These are phyloP conservation scores for Ogataea chonburiensis DNA, from an alignment of 805 yeast species.

Conservation along the genomic window DNA sequence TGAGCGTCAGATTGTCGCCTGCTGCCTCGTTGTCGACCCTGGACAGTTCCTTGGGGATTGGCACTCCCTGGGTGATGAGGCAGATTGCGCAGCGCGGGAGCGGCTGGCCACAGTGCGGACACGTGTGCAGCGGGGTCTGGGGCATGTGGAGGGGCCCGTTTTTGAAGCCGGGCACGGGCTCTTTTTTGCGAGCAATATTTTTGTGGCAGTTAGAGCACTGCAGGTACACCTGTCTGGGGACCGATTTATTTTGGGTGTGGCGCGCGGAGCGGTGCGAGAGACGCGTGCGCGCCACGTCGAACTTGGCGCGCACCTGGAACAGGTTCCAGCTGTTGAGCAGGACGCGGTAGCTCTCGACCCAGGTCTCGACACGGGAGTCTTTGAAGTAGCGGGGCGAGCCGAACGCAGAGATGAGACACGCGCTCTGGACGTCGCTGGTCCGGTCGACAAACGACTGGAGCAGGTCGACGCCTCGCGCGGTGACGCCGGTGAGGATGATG, in stretches of 20 bases:
- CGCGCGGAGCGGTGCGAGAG: constrained; percentile 56
- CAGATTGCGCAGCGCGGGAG: constrained; percentile 92
- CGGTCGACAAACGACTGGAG: constrained; percentile 85
- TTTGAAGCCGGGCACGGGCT: constrained; percentile 4
- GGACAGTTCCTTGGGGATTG: constrained; percentile 45
- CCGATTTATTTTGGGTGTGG: constrained; percentile 42
- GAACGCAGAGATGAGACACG: constrained; percentile 73
- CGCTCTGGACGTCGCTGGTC: constrained; percentile 90
- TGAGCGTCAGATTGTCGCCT: constrained; percentile 28
- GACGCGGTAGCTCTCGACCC: constrained; percentile 71
- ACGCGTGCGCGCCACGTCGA: constrained; percentile 75
- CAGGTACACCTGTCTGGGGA: constrained; percentile 73
- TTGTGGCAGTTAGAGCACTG: constrained; percentile 84
- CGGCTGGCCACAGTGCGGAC: constrained; percentile 86
- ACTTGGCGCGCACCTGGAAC: constrained; percentile 75
- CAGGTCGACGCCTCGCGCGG: constrained; percentile 77
- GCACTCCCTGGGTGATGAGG: constrained; percentile 71
- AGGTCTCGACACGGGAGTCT: constrained; percentile 69
- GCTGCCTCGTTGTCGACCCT: constrained; percentile 25
- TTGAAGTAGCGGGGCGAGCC: constrained; percentile 82
- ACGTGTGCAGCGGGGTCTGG: constrained; percentile 31
- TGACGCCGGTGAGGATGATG: constrained; percentile 84
- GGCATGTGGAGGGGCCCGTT: background rate
- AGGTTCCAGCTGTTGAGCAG: constrained; percentile 78
- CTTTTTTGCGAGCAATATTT: constrained; percentile 47